Evolutionary conservation across 1,284 basidiomycete genomes (phyloP), one percentile per base, ranked within the genome.

Genomic region (Moesziomyces globuligerus): DNA sequence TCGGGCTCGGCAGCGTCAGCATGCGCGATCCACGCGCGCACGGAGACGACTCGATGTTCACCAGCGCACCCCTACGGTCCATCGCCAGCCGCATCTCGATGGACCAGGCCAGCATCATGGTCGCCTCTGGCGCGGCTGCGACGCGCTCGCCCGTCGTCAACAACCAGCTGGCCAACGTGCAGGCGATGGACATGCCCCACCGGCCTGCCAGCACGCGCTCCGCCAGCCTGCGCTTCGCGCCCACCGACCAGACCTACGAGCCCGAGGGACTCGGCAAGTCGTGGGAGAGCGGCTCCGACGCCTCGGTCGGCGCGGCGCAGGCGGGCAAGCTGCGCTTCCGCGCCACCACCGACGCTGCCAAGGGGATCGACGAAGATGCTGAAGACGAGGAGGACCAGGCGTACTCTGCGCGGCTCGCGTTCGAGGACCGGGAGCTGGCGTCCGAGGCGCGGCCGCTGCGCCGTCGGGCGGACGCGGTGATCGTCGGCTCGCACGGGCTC

Each of bases 401-500:
- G 6, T 58, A 68, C 18, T 65, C 71, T 28, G 66, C 66, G 3
- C 58, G 75, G 29, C 46, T 66, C 18, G 62, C 73, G 2, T 93
- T 88, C 73, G 89, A 92, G 74, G 87, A 88, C 21, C 86, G 91
- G n/a, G 94, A 96, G 64, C 85, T 93, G 7, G 90, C 90, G 0
- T 86, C 87, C 1, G 91, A 94, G 54, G 93, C 93, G 0, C 84
- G 85, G 0, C 92, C 94, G 3, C 70, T 88, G 3, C 86, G 87
- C 5, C 58, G 79, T 1, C 76, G 80, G 8, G 90, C 94, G 0
- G 90, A 92, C 72, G 87, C 88, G 46, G 83, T 91, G 10, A 90
- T 97, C 44, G 75, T 84, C 3, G 95, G 95, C 7, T 88, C 90
- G 42, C 86, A 89, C 55, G 95, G 96, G 5, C 86, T 98, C 11